phyloP scores from a whole-genome alignment of 768 basidiomycete species.

The Tubosaeta brunneosetosa region DNA sequence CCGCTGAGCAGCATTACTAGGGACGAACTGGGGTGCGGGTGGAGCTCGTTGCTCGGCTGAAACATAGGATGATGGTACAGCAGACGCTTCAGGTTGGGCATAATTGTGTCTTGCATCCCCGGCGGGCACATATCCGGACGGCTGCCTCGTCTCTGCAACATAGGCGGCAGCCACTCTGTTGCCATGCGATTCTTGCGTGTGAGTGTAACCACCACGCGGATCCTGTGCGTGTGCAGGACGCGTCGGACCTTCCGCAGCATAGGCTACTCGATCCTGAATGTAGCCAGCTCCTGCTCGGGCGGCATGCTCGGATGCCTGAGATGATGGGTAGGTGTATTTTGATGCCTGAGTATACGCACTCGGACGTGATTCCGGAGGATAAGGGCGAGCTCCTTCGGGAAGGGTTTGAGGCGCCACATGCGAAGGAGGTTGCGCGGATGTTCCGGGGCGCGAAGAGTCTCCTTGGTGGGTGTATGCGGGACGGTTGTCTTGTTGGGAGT shows the following conservation, averaged over 20 bases:
- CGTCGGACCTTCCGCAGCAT: slow-evolving; percentile 12
- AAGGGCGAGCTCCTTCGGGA: slow-evolving; percentile 16
- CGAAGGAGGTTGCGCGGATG: slow-evolving; percentile 12
- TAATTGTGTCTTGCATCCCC: slow-evolving; percentile 23
- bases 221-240: slow-evolving; percentile 16
- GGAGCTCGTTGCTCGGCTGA: slow-evolving; percentile 17
- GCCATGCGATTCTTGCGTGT: slow-evolving; percentile 17
- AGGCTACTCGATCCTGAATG: slow-evolving; percentile 15
- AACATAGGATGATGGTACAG: slow-evolving; percentile 12
- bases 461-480: slow-evolving; percentile 16
- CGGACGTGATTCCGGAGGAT: slow-evolving; percentile 16
- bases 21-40: slow-evolving; percentile 12
- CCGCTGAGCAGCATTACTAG: slow-evolving; percentile 14
- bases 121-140: slow-evolving; percentile 15
- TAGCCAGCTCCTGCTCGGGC: slow-evolving; percentile 13
- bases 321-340: slow-evolving; percentile 20
- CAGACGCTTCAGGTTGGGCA: slow-evolving; percentile 12
- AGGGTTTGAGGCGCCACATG: slow-evolving; percentile 11
- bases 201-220: slow-evolving; percentile 13
- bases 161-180: slow-evolving; percentile 4
- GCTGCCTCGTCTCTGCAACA: slow-evolving; percentile 18
- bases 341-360: slow-evolving; percentile 22
- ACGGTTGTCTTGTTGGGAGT: slow-evolving; percentile 21
- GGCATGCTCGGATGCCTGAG: slow-evolving; percentile 15
- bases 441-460: slow-evolving; percentile 17